Evolutionary conservation across 345 rosid species (phyloP).

Genomic region (Dipteronia sinensis): DNA sequence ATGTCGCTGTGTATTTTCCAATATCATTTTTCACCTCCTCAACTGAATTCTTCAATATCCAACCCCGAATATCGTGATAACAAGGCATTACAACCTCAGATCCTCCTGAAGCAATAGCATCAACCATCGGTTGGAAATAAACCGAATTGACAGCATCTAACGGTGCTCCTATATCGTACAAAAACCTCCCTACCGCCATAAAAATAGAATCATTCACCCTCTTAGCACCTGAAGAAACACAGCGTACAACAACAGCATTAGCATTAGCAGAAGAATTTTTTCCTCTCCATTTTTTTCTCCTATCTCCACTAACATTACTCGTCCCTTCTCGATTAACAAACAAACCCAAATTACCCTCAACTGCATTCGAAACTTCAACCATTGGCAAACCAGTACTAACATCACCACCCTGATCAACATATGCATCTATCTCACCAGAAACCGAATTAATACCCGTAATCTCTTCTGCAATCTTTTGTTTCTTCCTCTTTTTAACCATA

Average conservation of each 20-base stretch:
- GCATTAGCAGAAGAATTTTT: conserved; percentile 33
- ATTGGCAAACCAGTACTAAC: conserved; percentile 31
- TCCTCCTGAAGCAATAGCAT: conserved; percentile 63
- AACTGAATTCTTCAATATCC: conserved; percentile 68
- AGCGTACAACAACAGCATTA: conserved; percentile 25
- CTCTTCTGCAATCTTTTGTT: conserved; percentile 59
- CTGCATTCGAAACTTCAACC: conserved; percentile 15
- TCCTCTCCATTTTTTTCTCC: conserved; percentile 50
- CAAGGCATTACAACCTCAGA: conserved; percentile 50
- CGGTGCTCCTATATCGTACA: conserved; percentile 79
- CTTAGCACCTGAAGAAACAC: conserved; percentile 33
- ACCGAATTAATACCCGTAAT: conserved; percentile 42
- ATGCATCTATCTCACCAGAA: conserved; percentile 34
- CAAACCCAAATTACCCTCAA: conserved; percentile 30
- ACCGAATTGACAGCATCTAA: conserved; percentile 64
- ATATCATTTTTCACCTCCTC: conserved; percentile 69
- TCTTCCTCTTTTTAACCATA: conserved; percentile 69
- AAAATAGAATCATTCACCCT: conserved; percentile 40
- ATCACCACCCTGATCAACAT: conserved; percentile 41
- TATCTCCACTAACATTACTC: conserved; percentile 39
- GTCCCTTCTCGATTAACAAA: conserved; percentile 38
- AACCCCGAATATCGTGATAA: conserved; percentile 65
- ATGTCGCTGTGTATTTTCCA: conserved; percentile 35
- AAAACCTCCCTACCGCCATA: conserved; percentile 64
- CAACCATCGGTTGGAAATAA: conserved; percentile 69